Percentiles rank a stretch among this genome's conserved stretches.
Evolutionary conservation across 1,284 basidiomycete species (phyloP).

Genomic region (Cryptococcus deneoformans): DNA sequence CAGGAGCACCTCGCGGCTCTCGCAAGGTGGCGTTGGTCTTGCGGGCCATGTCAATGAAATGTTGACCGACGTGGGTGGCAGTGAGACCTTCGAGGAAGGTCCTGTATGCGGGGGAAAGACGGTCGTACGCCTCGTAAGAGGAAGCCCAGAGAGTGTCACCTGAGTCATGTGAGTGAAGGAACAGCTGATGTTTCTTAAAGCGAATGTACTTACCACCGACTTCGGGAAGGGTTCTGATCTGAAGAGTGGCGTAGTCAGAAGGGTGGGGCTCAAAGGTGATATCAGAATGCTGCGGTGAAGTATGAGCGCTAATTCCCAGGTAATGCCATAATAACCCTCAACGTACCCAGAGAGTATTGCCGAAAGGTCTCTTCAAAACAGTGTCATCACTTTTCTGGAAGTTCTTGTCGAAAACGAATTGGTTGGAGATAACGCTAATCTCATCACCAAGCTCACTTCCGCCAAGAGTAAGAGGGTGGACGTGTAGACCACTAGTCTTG

Average conservation of each 20-base stretch:
- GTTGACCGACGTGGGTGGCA: slow-evolving; percentile 58
- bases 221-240: slow-evolving; percentile 22
- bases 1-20: slow-evolving; percentile 55
- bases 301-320: too few relatives aligned
- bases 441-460: slow-evolving; percentile 35
- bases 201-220: slow-evolving; percentile 6
- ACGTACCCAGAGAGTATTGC: slow-evolving; percentile 6
- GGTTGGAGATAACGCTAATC: slow-evolving; percentile 30
- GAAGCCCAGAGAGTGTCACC: slow-evolving; percentile 47
- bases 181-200: not conserved
- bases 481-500: slow-evolving; percentile 57
- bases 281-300: slow-evolving; percentile 51
- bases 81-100: slow-evolving; percentile 45
- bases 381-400: slow-evolving; percentile 17
- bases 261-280: slow-evolving; percentile 68
- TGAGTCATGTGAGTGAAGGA: not conserved
- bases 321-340: too few relatives aligned
- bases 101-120: slow-evolving; percentile 35
- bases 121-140: slow-evolving; percentile 54
- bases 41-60: slow-evolving; percentile 54
- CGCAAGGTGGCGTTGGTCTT: slow-evolving; percentile 10
- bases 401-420: slow-evolving; percentile 26
- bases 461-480: slow-evolving; percentile 62
- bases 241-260: slow-evolving; percentile 44
- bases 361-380: slow-evolving; percentile 16